phyloP scores from a whole-genome alignment of 352 stramenopile genomes.

The Thalassiosira mediterranea region DNA sequence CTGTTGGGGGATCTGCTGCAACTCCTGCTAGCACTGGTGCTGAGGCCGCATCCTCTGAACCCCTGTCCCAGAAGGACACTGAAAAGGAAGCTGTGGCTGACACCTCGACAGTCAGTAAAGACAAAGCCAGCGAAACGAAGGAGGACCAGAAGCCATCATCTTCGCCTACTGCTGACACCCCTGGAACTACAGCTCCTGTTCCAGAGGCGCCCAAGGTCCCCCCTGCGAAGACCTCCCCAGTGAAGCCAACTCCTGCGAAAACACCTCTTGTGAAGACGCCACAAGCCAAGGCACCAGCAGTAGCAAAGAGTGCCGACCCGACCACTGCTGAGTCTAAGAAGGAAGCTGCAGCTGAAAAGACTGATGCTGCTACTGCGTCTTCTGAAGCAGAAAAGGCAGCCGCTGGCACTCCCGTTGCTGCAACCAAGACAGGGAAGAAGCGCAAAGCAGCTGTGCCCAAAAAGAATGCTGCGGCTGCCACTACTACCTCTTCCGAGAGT shows the following conservation, averaged over 20 bases:
- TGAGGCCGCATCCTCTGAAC: not conserved
- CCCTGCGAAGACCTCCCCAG: not conserved
- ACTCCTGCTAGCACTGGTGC: slow-evolving; percentile 4
- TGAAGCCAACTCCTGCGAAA: not conserved
- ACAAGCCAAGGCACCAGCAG: slow-evolving; percentile 2
- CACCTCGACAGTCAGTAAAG: not conserved
- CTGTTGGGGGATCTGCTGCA: not conserved
- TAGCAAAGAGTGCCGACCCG: not conserved
- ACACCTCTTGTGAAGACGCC: not conserved
- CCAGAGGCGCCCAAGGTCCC: too few species aligned
- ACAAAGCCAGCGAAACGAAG: not conserved
- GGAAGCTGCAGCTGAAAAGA: not conserved
- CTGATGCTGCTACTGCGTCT: not conserved
- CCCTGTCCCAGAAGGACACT: not conserved
- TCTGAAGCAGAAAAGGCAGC: not conserved
- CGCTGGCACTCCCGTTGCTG: not conserved
- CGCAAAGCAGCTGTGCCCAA: slow-evolving; percentile 45
- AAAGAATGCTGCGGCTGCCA: slow-evolving; percentile 30
- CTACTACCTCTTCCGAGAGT: not conserved
- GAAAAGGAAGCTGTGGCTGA: not conserved
- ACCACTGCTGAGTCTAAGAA: not conserved
- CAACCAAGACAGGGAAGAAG: slow-evolving; percentile 31
- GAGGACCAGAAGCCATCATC: not conserved
- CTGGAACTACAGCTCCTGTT: too few species aligned
- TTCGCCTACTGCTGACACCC: too few species aligned